A percentile compares a stretch with the other conserved stretches of the same genome.
phyloP scores from a whole-genome alignment of 495 filamentous ascomycete genomes.

The Trichoderma orchidacearum region DNA sequence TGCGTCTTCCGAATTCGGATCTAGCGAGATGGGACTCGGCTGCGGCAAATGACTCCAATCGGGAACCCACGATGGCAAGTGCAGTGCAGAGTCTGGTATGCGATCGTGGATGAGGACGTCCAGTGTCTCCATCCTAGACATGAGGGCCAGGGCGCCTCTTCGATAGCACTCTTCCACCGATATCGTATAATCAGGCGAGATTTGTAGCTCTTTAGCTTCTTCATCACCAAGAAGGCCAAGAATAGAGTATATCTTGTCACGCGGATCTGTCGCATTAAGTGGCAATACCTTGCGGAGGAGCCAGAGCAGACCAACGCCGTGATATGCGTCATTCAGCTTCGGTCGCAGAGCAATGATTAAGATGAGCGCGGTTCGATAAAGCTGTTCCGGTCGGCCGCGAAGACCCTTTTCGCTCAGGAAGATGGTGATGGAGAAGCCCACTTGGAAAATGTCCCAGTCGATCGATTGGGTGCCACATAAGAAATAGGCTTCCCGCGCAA shows the following conservation, averaged over 20 bases:
- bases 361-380: not conserved
- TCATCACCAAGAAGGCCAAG: not conserved
- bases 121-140: not conserved
- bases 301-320: not conserved
- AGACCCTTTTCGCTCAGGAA: not conserved
- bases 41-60: not conserved
- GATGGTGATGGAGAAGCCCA: not conserved
- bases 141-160: not conserved
- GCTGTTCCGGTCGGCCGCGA: not conserved
- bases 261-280: not conserved
- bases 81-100: not conserved
- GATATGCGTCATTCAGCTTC: not conserved
- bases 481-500: slow-evolving; percentile 6
- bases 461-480: slow-evolving; percentile 4
- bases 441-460: slow-evolving; percentile 3
- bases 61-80: not conserved
- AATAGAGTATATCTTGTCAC: not conserved
- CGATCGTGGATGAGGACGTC: not conserved
- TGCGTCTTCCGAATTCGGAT: not conserved
- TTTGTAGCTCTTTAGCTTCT: not conserved
- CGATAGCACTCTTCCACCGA: not conserved
- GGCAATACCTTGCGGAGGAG: not conserved
- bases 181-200: not conserved
- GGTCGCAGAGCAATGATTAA: not conserved
- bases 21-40: not conserved